A percentile compares a stretch with the other conserved stretches of the same genome.
Conservation (phyloP, 106 monocot species). For the Dioscorea zingiberensis region DNA sequence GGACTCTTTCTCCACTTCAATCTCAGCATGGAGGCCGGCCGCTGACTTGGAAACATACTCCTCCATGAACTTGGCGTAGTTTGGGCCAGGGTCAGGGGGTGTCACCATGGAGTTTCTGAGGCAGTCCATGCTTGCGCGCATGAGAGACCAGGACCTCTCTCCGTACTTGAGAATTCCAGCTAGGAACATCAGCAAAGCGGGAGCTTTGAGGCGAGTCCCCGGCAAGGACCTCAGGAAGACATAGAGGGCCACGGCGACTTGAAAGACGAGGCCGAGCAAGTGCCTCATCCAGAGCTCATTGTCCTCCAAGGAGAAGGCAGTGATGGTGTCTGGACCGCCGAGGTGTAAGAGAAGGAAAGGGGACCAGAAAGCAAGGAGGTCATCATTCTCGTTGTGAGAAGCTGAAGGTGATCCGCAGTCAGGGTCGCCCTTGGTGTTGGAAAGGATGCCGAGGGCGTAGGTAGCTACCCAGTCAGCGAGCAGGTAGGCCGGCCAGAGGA, state of each 20-base stretch:
- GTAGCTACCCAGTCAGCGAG: slow-evolving; percentile 21
- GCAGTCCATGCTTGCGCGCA: slow-evolving; percentile 25
- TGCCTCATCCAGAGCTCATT: slow-evolving; percentile 38
- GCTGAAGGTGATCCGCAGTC: neutral
- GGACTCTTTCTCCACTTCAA: no score
- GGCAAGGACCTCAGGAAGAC: slow-evolving; percentile 12
- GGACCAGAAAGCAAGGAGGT: slow-evolving; percentile 15
- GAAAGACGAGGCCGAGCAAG: slow-evolving; percentile 7
- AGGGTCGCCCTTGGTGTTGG: neutral
- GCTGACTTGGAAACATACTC: slow-evolving; percentile 10
- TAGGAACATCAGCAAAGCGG: slow-evolving; percentile 16
- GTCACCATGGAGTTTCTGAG: slow-evolving; percentile 24
- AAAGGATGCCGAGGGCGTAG: slow-evolving; percentile 18
- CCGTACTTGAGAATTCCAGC: slow-evolving; percentile 26
- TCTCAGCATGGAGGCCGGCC: no score
- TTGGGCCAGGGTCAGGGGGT: slow-evolving; percentile 13
- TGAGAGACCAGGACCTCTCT: slow-evolving; percentile 18
- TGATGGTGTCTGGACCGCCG: slow-evolving; percentile 37
- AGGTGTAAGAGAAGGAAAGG: slow-evolving; percentile 30
- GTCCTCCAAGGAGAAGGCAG: slow-evolving; percentile 29
- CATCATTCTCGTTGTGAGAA: neutral
- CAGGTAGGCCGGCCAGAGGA: slow-evolving; percentile 21
- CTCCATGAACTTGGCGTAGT: slow-evolving; percentile 33
- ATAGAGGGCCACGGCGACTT: slow-evolving; percentile 1
- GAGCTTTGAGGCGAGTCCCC: neutral